A percentile compares a stretch with the other conserved stretches of the same genome.
Evolutionary conservation across 805 yeast genomes (phyloP).

Genomic region (Priceomyces fermenticarens): DNA sequence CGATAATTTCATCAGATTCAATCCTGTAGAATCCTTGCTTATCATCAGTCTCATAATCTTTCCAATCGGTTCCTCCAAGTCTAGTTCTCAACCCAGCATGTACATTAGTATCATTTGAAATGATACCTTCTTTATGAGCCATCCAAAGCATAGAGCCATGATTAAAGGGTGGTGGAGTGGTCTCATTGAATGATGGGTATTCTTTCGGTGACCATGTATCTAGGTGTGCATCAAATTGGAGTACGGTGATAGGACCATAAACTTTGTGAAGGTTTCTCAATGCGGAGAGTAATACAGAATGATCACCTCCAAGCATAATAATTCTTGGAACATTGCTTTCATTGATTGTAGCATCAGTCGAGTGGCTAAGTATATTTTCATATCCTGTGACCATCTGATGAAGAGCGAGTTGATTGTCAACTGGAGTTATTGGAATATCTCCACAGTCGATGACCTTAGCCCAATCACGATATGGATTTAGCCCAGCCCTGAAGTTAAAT

Average conservation of each 20-base stretch:
- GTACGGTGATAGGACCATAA: conserved; percentile 67
- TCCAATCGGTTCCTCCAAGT: conserved; percentile 48
- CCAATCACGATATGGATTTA: conserved; percentile 50
- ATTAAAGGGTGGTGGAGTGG: conserved; percentile 57
- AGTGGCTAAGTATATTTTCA: conserved; percentile 41
- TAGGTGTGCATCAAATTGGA: conserved; percentile 83
- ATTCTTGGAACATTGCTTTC: conserved; percentile 48
- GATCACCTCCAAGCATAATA: conserved; percentile 81
- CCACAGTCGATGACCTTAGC: conserved; percentile 54
- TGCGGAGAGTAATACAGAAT: conserved; percentile 70
- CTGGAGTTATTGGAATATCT: conserved; percentile 57
- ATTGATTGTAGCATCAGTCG: conserved; percentile 19
- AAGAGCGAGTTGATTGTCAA: conserved; percentile 53
- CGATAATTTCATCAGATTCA: conserved; percentile 70
- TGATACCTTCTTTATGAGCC: conserved; percentile 67
- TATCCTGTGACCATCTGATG: conserved; percentile 51
- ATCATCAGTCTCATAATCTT: conserved; percentile 64
- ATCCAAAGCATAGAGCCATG: conserved; percentile 88
- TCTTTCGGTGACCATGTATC: conserved; percentile 75
- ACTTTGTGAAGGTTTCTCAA: conserved; percentile 56
- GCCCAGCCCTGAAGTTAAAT: conserved; percentile 36
- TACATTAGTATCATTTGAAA: conserved; percentile 50
- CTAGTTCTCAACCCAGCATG: conserved; percentile 80
- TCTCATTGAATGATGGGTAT: conserved; percentile 62
- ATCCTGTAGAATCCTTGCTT: conserved; percentile 65